Evolutionary conservation across 208 protist genomes (phyloP), one percentile per base, ranked within the genome.

Genomic region (Trypanosoma vivax): DNA sequence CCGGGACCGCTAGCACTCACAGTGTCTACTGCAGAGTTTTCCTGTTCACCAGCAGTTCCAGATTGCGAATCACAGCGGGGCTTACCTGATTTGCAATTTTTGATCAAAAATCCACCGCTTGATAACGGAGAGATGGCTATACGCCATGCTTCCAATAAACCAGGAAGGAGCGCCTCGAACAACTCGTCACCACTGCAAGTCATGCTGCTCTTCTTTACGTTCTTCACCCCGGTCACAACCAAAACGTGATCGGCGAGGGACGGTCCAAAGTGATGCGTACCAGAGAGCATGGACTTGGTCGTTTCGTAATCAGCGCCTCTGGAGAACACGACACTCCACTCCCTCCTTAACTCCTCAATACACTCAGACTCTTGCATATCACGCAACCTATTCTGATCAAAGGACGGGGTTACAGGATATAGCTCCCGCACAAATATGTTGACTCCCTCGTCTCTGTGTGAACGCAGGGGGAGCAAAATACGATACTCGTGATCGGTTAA

Each of bases 381-480:
- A 11, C 43, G 14, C 45, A 37, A 25, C 16, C 28, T 28, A 5
- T 28, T 40, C 38, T 60, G 55, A 14, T 62, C 46, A 24, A 79
- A 67, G 1, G 62, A 33, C 10, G 38, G 46, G 9, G 69, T 79
- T 25, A 82, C 61, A 19, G 80, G 90, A 52, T 96, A 97, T 6
- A 50, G 45, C 41, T 79, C 75, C 14, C 73, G 55, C 24, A 96
- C 91, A 25, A 60, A 65, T 38, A 92, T 56, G 16, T 60, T 64
- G 19, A 80, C 65, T 27, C 88, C 83, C 31, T 96, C 82, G 37
- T 88, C 80, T 43, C 79, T 82, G 63, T 97, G 88, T 14, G 90
- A 91, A 39, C 94, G 80, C 1, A 98, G 70, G 19, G 98, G 75
- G 28, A 92, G 80, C 51, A 98, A 63, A 52, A 99, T 98, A 23